Conservation (phyloP, 257 asterid genomes). For the Solanum corneliomulleri region DNA sequence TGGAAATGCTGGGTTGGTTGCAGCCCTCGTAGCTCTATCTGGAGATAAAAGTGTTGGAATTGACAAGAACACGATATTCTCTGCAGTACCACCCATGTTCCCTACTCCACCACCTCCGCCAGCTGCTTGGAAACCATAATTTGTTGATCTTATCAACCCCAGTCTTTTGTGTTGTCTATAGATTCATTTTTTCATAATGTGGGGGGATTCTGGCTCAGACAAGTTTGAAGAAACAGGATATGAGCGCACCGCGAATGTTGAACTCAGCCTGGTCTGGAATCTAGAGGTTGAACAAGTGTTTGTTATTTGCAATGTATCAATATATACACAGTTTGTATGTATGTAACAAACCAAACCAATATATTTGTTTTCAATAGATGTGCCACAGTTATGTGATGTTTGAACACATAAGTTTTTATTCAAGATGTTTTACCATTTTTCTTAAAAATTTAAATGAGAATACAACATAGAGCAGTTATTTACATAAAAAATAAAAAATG, state of each 20-base stretch:
- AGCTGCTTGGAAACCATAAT: constrained; percentile 81
- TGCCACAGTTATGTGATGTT: background rate
- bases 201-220: background rate
- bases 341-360: background rate
- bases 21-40: constrained; percentile 83
- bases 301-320: background rate
- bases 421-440: background rate
- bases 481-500: too few species aligned
- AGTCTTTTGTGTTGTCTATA: background rate
- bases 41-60: constrained; percentile 41
- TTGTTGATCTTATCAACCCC: background rate
- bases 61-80: constrained; percentile 87
- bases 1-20: constrained; percentile 90
- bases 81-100: constrained; percentile 93
- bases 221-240: background rate
- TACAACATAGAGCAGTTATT: too few species aligned
- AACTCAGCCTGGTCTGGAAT: background rate
- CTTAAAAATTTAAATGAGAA: background rate
- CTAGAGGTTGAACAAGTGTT: background rate
- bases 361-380: background rate
- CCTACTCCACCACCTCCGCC: constrained; percentile 97
- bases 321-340: constrained; percentile 10
- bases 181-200: constrained; percentile 13
- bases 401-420: background rate
- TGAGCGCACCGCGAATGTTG: background rate